Percentiles rank a stretch among this genome's conserved stretches.
phyloP scores from a whole-genome alignment of 139 green algal genomes.

The Chlorella sp. region DNA sequence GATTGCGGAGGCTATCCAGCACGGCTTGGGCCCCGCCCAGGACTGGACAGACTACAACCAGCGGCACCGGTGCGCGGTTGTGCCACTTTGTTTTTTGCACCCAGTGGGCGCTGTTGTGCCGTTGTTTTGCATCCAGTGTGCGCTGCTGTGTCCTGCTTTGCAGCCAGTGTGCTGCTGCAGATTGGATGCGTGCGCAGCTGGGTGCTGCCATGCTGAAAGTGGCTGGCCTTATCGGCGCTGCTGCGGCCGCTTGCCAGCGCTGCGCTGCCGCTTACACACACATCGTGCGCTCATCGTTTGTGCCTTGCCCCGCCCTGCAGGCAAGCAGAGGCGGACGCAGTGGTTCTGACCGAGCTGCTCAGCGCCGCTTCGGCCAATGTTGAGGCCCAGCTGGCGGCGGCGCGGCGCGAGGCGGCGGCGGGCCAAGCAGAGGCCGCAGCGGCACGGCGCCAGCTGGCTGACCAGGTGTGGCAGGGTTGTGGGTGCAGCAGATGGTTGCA shows the following conservation, averaged over 20 bases:
- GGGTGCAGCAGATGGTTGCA: too few relatives aligned
- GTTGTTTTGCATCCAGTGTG: background rate
- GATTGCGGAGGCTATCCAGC: constrained; percentile 27
- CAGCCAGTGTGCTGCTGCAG: too few relatives aligned
- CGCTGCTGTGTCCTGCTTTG: too few relatives aligned
- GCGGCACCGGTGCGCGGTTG: constrained; percentile 12
- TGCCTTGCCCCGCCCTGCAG: background rate
- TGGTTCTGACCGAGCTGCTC: constrained; percentile 24
- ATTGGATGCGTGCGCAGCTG: too few relatives aligned
- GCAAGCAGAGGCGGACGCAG: constrained; percentile 43
- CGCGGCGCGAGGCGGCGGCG: background rate
- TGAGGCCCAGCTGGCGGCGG: constrained; percentile 15
- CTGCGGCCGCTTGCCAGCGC: background rate
- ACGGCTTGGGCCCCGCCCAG: background rate
- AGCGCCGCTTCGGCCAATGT: background rate
- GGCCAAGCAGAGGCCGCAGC: constrained; percentile 23
- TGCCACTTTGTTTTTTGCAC: background rate
- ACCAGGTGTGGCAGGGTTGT: background rate
- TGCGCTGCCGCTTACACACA: too few relatives aligned
- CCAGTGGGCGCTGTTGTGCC: background rate
- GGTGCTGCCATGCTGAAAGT: too few relatives aligned
- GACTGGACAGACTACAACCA: constrained; percentile 31
- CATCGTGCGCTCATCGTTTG: background rate
- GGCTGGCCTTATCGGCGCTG: too few relatives aligned
- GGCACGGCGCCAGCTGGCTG: background rate